phyloP scores from a whole-genome alignment of 2,329 filamentous ascomycete genomes.

The Trichoderma citrinoviride region DNA sequence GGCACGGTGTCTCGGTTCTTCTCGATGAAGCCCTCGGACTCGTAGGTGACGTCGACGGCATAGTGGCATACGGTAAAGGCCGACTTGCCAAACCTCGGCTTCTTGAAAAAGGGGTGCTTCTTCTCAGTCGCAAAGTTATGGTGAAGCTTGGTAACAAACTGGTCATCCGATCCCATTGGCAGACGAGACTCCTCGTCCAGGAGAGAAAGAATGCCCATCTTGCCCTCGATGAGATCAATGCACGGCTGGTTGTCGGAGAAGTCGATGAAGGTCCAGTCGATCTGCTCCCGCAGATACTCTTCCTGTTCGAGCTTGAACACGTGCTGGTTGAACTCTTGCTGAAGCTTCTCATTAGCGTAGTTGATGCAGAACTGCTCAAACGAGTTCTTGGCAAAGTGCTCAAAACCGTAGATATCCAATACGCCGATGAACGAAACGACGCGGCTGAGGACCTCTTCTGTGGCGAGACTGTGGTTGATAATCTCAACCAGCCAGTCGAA shows the following conservation, averaged over 20 bases:
- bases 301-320: constrained; percentile 99
- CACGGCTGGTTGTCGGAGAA: constrained; percentile 99
- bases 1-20: constrained; percentile 99
- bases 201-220: constrained; percentile 86
- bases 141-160: constrained; percentile 94
- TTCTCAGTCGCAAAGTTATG: constrained; percentile 89
- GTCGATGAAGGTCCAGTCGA: constrained; percentile 99
- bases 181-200: constrained; percentile 94
- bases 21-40: constrained; percentile 98
- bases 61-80: constrained; percentile 98
- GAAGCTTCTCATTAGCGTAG: constrained; percentile 98
- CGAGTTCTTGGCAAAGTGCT: constrained; percentile 99
- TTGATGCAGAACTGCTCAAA: constrained; percentile 99
- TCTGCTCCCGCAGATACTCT: constrained; percentile 92
- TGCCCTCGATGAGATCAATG: constrained; percentile 97
- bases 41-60: constrained; percentile 95
- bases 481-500: constrained; percentile 99
- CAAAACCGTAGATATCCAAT: constrained; percentile 98
- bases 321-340: constrained; percentile 98
- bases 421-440: constrained; percentile 94
- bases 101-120: constrained; percentile 97
- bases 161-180: constrained; percentile 95
- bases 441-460: constrained; percentile 77
- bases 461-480: constrained; percentile 87
- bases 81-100: constrained; percentile 95